phyloP scores from a whole-genome alignment of 2,329 filamentous ascomycete species.

The Fulvia fulva region DNA sequence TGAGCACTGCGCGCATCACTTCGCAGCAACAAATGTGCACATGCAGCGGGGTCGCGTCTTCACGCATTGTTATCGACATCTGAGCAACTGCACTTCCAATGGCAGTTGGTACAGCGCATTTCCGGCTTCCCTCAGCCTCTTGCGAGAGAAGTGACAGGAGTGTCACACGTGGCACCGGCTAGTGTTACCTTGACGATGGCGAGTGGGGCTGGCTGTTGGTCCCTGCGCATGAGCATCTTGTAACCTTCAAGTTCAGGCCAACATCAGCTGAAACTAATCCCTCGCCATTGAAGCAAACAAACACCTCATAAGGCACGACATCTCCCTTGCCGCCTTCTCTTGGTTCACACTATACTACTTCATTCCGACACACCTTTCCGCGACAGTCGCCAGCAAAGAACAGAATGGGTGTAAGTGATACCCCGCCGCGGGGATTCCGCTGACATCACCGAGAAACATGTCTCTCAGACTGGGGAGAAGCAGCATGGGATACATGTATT shows the following conservation, averaged over 20 bases:
- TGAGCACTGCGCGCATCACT: too few species aligned
- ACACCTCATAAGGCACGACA: background rate
- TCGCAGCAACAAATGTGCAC: too few species aligned
- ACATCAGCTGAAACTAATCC: background rate
- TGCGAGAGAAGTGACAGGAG: too few species aligned
- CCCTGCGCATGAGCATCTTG: background rate
- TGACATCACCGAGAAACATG: slow-evolving; percentile 1
- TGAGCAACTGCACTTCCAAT: too few species aligned
- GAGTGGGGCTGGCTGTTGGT: background rate
- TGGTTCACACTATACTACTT: background rate
- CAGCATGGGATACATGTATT: too few species aligned
- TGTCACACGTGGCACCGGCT: background rate
- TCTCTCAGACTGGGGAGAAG: background rate
- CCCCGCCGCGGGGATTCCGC: background rate
- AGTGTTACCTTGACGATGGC: background rate
- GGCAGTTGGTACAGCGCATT: too few species aligned
- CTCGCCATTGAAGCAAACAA: background rate
- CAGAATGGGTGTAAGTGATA: slow-evolving; percentile 2
- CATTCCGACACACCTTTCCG: background rate
- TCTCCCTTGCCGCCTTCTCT: background rate
- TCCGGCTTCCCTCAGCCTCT: too few species aligned
- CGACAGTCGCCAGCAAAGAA: background rate
- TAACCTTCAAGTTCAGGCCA: background rate
- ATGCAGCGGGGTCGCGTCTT: too few species aligned
- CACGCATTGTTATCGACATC: too few species aligned